A percentile compares a stretch with the other conserved stretches of the same genome.
phyloP scores from a whole-genome alignment of 805 yeast species.

The Saccharomycopsis microspora region DNA sequence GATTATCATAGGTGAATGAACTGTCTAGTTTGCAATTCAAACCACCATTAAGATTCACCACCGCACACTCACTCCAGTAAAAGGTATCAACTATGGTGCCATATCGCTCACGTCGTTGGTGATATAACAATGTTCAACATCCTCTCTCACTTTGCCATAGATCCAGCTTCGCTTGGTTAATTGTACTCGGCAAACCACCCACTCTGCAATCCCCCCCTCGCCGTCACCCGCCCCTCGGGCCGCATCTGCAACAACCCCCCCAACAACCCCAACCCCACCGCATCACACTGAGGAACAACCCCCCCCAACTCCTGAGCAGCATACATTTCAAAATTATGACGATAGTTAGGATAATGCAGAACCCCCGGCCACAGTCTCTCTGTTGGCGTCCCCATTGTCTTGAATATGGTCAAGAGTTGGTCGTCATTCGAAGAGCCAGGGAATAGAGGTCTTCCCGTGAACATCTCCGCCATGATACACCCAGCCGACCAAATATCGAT shows the following conservation, averaged over 20 bases:
- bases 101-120: too few species aligned
- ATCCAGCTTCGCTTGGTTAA: too few species aligned
- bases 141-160: too few species aligned
- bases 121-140: too few species aligned
- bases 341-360: constrained; percentile 77
- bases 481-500: constrained; percentile 99
- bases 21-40: too few species aligned
- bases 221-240: constrained; percentile 42
- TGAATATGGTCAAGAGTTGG: constrained; percentile 82
- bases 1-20: too few species aligned
- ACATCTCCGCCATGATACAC: constrained; percentile 96
- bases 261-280: constrained; percentile 56
- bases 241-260: constrained; percentile 47
- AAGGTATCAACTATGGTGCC: too few species aligned
- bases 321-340: constrained; percentile 73
- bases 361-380: constrained; percentile 98
- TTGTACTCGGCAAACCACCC: constrained; percentile 63
- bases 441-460: constrained; percentile 93
- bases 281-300: constrained; percentile 58
- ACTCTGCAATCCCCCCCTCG: constrained; percentile 40
- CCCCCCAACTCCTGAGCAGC: constrained; percentile 77
- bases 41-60: too few species aligned
- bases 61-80: too few species aligned
- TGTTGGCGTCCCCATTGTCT: constrained; percentile 92
- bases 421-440: constrained; percentile 97